Conservation (phyloP, 2,329 filamentous ascomycete genomes). For the Diplodia corticola region DNA sequence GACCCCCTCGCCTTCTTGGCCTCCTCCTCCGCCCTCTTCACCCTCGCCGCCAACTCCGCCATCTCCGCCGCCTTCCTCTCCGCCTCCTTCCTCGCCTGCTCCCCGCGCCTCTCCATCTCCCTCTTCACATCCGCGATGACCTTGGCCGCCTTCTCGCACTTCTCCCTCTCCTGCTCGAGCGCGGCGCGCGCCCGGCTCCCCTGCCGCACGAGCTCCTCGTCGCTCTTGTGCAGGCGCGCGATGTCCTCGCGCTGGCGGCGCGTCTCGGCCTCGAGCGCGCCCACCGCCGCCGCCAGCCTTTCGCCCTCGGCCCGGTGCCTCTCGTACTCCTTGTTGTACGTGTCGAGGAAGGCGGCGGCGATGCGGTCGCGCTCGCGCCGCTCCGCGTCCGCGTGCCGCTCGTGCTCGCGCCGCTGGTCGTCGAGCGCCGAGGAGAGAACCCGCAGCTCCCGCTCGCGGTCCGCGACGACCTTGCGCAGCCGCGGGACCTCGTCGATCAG, state of each 20-base stretch:
- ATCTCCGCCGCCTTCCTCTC: background rate
- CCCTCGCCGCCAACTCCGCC: background rate
- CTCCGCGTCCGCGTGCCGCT: background rate
- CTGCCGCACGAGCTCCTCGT: slow-evolving; percentile 2
- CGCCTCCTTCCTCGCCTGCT: background rate
- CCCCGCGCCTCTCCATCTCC: background rate
- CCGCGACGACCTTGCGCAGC: background rate
- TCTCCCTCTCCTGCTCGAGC: slow-evolving; percentile 3
- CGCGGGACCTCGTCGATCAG: slow-evolving; percentile 17
- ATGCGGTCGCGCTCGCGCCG: background rate
- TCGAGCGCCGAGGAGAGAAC: background rate
- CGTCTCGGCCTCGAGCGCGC: background rate
- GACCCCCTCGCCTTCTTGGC: background rate
- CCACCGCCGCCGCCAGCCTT: background rate
- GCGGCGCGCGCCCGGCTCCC: background rate
- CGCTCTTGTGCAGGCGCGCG: background rate
- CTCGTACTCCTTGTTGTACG: slow-evolving; percentile 4
- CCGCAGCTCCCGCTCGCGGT: background rate
- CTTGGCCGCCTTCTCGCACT: background rate
- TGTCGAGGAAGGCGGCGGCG: background rate
- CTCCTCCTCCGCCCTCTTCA: background rate
- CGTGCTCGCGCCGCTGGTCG: background rate
- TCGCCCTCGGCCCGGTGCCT: background rate
- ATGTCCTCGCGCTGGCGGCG: background rate
- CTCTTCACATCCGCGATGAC: background rate